phyloP scores from a whole-genome alignment of 1,284 basidiomycete genomes.

The Papiliotrema flavescens region DNA sequence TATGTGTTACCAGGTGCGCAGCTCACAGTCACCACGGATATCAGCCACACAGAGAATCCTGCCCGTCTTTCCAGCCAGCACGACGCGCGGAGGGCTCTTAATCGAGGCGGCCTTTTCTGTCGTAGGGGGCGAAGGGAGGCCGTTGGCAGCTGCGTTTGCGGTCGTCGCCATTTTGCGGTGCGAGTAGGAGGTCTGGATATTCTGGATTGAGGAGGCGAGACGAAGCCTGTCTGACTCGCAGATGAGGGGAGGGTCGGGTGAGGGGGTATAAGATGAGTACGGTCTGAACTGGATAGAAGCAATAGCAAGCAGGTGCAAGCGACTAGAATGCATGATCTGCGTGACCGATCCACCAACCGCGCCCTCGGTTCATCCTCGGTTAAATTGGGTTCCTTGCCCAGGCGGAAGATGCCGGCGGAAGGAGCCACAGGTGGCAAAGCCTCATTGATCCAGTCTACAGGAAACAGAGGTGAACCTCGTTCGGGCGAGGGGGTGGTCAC shows the following conservation, averaged over 20 bases:
- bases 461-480: too few species aligned
- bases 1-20: not conserved
- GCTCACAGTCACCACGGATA: conserved; percentile 66
- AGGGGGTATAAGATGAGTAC: too few species aligned
- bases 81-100: conserved; percentile 30
- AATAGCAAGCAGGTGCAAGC: too few species aligned
- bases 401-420: too few species aligned
- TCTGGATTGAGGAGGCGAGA: not conserved
- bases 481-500: too few species aligned
- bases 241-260: not conserved
- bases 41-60: conserved; percentile 95
- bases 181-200: not conserved
- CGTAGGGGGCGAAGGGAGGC: conserved; percentile 23
- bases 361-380: too few species aligned
- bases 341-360: too few species aligned
- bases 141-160: conserved; percentile 14
- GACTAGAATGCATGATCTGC: not conserved
- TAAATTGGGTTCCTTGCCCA: too few species aligned
- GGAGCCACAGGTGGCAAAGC: too few species aligned
- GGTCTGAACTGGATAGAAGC: too few species aligned
- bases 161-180: not conserved
- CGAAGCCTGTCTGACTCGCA: not conserved
- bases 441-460: too few species aligned
- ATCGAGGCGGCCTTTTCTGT: conserved; percentile 24
- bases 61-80: conserved; percentile 55